phyloP scores from a whole-genome alignment of 2,329 filamentous ascomycete genomes.

The Aspergillus arachidicola region DNA sequence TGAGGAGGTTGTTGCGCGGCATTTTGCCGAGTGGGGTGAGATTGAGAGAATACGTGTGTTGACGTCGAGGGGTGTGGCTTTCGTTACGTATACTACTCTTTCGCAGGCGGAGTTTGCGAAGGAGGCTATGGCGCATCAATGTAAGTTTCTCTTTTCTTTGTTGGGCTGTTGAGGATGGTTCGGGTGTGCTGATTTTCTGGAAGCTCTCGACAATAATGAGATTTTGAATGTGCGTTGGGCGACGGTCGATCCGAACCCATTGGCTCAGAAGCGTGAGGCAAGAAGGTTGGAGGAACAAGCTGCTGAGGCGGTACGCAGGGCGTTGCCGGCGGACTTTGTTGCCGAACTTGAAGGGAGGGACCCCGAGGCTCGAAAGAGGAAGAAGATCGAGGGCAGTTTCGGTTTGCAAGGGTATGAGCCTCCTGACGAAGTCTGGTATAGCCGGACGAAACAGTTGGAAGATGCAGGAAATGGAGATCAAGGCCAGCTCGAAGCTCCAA shows the following conservation, averaged over 20 bases:
- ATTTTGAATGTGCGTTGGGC: slow-evolving; percentile 97
- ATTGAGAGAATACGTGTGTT: slow-evolving; percentile 86
- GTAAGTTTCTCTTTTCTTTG: neutral
- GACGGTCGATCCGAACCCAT: slow-evolving; percentile 92
- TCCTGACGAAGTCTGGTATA: slow-evolving; percentile 91
- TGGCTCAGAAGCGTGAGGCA: slow-evolving; percentile 90
- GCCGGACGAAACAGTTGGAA: slow-evolving; percentile 71
- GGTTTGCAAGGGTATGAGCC: slow-evolving; percentile 90
- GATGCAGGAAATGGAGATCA: slow-evolving; percentile 59
- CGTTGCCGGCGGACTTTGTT: slow-evolving; percentile 85
- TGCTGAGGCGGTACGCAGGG: slow-evolving; percentile 85
- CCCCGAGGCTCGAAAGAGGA: slow-evolving; percentile 80
- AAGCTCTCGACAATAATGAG: slow-evolving; percentile 81
- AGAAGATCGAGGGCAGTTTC: slow-evolving; percentile 87
- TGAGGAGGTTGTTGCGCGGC: slow-evolving; percentile 89
- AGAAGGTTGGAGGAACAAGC: slow-evolving; percentile 91
- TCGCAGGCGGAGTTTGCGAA: slow-evolving; percentile 88
- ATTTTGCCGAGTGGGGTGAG: slow-evolving; percentile 96
- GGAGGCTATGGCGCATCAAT: slow-evolving; percentile 94
- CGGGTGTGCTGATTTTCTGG: neutral
- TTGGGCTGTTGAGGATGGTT: neutral
- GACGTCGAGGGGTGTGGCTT: slow-evolving; percentile 86
- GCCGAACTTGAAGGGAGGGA: slow-evolving; percentile 92
- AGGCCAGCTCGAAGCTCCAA: slow-evolving; percentile 58
- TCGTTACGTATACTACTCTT: slow-evolving; percentile 92